A percentile compares a stretch with the other conserved stretches of the same genome.
These are phyloP conservation scores for Eucalyptus guilfoylei DNA, from an alignment of 345 rosid species.

Conservation along the genomic window DNA sequence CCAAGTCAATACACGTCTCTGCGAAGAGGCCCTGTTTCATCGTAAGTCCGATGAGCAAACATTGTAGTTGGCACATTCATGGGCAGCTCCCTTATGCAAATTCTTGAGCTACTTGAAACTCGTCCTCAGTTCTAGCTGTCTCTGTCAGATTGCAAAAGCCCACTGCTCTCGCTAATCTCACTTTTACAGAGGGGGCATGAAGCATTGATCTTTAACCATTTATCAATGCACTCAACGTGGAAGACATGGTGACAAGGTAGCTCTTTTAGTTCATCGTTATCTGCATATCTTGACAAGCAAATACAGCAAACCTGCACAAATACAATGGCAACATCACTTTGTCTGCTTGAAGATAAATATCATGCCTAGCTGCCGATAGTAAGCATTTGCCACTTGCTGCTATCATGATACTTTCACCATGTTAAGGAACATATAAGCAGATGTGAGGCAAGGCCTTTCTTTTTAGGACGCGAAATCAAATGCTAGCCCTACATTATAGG, in stretches of 20 bases:
- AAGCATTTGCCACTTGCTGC: background rate
- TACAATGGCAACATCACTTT: background rate
- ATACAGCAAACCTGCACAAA: constrained; percentile 60
- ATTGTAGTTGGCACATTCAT: background rate
- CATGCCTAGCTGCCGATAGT: background rate
- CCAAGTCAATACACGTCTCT: background rate
- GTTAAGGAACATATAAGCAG: background rate
- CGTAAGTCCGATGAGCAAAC: background rate
- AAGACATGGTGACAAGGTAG: constrained; percentile 59
- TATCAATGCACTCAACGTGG: constrained; percentile 64
- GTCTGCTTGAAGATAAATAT: background rate
- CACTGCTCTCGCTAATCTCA: constrained; percentile 39
- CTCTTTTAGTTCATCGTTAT: constrained; percentile 53
- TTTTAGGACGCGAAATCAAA: background rate
- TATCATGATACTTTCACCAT: background rate
- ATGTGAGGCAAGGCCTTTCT: background rate
- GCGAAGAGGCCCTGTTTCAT: background rate
- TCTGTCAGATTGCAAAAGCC: background rate
- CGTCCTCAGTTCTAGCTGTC: background rate
- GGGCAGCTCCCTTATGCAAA: background rate
- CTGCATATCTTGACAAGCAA: constrained; percentile 56
- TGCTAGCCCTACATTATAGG: background rate
- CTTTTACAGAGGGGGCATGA: constrained; percentile 66
- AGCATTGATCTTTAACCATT: constrained; percentile 74
- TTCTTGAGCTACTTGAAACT: background rate